These are phyloP conservation scores for Macroventuria anomochaeta DNA, from an alignment of 2,329 filamentous ascomycete genomes.

Conservation along the genomic window DNA sequence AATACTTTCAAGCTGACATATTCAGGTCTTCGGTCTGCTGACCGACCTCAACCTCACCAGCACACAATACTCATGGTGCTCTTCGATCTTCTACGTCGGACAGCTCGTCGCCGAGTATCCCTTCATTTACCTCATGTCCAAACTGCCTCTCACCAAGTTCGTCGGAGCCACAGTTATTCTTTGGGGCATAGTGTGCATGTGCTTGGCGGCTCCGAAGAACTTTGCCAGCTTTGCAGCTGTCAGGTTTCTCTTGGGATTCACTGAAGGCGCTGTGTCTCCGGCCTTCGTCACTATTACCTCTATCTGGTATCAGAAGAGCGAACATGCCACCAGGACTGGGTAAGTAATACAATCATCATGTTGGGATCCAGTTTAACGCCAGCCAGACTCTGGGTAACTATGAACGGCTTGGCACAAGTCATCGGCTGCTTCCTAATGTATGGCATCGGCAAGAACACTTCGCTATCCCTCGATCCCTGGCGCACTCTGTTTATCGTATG, in stretches of 20 bases:
- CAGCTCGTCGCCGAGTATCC: slow-evolving; percentile 54
- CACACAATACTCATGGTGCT: slow-evolving; percentile 58
- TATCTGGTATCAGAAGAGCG: slow-evolving; percentile 38
- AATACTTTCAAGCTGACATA: neutral
- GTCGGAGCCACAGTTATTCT: slow-evolving; percentile 54
- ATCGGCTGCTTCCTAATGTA: slow-evolving; percentile 59
- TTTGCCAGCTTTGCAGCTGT: slow-evolving; percentile 50
- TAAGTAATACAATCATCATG: neutral
- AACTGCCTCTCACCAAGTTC: slow-evolving; percentile 58
- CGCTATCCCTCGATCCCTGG: slow-evolving; percentile 54
- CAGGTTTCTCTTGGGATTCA: slow-evolving; percentile 52
- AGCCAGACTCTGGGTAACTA: slow-evolving; percentile 51
- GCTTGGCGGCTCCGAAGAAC: slow-evolving; percentile 52
- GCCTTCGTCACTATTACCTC: slow-evolving; percentile 56
- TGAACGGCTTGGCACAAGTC: slow-evolving; percentile 57
- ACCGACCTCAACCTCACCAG: slow-evolving; percentile 55
- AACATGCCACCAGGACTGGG: slow-evolving; percentile 35
- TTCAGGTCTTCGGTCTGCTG: slow-evolving; percentile 51
- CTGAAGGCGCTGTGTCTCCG: slow-evolving; percentile 55
- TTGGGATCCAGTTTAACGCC: neutral
- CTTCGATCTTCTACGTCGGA: slow-evolving; percentile 55
- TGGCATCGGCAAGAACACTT: slow-evolving; percentile 53
- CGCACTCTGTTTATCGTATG: slow-evolving; percentile 58
- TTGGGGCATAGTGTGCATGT: slow-evolving; percentile 55
- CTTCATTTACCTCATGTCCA: slow-evolving; percentile 60